Percentiles rank a stretch among this genome's conserved stretches.
These are phyloP conservation scores for Neonectria magnoliae DNA, from an alignment of 2,329 filamentous ascomycete genomes.

Conservation along the genomic window DNA sequence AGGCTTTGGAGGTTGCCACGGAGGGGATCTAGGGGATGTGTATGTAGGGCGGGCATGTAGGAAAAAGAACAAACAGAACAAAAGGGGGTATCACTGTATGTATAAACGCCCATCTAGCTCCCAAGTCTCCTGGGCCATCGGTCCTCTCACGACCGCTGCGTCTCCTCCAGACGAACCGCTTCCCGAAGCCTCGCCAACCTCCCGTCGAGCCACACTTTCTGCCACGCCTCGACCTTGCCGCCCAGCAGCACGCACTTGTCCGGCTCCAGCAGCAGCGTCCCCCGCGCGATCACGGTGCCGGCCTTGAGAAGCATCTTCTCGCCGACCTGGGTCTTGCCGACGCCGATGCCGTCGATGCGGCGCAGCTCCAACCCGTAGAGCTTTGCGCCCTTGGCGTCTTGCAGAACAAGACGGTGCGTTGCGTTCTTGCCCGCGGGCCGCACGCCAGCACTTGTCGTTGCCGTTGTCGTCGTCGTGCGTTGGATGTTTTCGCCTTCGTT, in stretches of 20 bases:
- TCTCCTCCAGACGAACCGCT: constrained; percentile 57
- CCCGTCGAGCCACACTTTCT: constrained; percentile 79
- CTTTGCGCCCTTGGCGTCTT: constrained; percentile 78
- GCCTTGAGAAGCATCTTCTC: constrained; percentile 80
- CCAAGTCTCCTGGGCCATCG: background rate
- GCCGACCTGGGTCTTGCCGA: constrained; percentile 77
- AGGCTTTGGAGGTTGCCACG: constrained; percentile 55
- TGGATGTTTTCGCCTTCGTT: constrained; percentile 52
- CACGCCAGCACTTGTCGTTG: constrained; percentile 25
- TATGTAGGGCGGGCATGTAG: background rate
- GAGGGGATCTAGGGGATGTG: constrained; percentile 30
- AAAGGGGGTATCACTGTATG: constrained; percentile 19
- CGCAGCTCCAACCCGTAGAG: constrained; percentile 78
- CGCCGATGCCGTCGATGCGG: constrained; percentile 70
- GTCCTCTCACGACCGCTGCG: constrained; percentile 2
- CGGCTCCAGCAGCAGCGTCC: constrained; percentile 81
- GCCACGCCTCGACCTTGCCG: constrained; percentile 84
- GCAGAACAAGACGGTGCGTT: constrained; percentile 82
- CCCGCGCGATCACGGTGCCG: constrained; percentile 74
- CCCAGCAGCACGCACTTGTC: constrained; percentile 77
- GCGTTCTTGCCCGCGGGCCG: constrained; percentile 54
- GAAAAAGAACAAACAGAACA: background rate
- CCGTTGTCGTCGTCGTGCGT: constrained; percentile 5
- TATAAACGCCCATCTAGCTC: constrained; percentile 3
- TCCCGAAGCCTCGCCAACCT: constrained; percentile 75